A percentile compares a stretch with the other conserved stretches of the same genome.
Conservation (phyloP, 305 asterid genomes). For the Fraxinus angustifolia region DNA sequence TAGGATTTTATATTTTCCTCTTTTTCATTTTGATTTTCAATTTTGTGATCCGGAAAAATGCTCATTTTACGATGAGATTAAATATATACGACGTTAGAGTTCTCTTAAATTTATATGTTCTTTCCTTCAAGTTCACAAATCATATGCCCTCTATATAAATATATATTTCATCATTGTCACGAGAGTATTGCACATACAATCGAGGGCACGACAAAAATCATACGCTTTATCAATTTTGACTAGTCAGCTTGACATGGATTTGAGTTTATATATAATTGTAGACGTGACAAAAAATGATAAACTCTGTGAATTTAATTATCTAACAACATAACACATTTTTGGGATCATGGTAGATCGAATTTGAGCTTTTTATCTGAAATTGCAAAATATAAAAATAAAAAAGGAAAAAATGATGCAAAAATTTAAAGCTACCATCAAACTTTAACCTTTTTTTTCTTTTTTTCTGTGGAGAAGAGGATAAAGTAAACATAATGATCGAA, state of each 20-base stretch:
- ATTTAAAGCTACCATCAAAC: slow-evolving; percentile 19
- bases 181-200: not conserved
- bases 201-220: too few relatives aligned
- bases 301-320: too few relatives aligned
- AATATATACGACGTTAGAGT: not conserved
- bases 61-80: slow-evolving; percentile 32
- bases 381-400: not conserved
- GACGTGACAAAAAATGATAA: not conserved
- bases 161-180: not conserved
- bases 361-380: not conserved
- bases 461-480: slow-evolving; percentile 26
- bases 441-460: slow-evolving; percentile 15
- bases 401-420: not conserved
- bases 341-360: too few relatives aligned
- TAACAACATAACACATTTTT: too few relatives aligned
- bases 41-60: slow-evolving; percentile 36
- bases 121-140: not conserved
- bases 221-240: too few relatives aligned
- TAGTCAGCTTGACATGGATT: too few relatives aligned
- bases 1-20: not conserved
- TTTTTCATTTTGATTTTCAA: slow-evolving; percentile 8
- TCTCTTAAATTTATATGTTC: not conserved
- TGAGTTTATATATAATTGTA: too few relatives aligned
- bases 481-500: slow-evolving; percentile 21
- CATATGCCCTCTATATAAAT: not conserved